Conservation (phyloP, 2,329 filamentous ascomycete genomes). For the Talaromyces sp. region DNA sequence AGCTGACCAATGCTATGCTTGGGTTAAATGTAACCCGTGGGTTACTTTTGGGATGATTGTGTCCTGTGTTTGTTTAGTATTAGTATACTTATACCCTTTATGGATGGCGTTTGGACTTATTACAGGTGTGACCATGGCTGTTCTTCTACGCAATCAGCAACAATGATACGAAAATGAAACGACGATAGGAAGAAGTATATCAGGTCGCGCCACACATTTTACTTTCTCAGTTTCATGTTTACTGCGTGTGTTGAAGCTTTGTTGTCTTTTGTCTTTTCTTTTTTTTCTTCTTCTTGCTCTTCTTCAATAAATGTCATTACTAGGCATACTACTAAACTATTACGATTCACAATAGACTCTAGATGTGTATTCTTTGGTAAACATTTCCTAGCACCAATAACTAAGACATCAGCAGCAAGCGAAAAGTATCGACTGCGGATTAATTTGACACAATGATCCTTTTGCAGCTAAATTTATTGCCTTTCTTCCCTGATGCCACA, state of each 20-base stretch:
- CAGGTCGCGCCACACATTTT: not conserved
- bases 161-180: not conserved
- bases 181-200: not conserved
- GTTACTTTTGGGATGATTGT: not conserved
- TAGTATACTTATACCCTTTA: not conserved
- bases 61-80: not conserved
- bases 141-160: not conserved
- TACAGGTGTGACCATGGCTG: not conserved
- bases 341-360: not conserved
- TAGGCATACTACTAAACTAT: not conserved
- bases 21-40: not conserved
- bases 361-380: not conserved
- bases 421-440: not conserved
- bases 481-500: conserved; percentile 7
- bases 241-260: not conserved
- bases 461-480: conserved; percentile 9
- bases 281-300: not conserved
- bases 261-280: not conserved
- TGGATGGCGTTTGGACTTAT: not conserved
- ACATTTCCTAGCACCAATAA: not conserved
- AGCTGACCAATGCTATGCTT: not conserved
- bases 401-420: not conserved
- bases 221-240: not conserved
- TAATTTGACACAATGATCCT: conserved; percentile 11
- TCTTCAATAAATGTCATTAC: not conserved